Base-by-base conservation (phyloP, 2,329 filamentous ascomycete species). In the Periconia sp. region DNA sequence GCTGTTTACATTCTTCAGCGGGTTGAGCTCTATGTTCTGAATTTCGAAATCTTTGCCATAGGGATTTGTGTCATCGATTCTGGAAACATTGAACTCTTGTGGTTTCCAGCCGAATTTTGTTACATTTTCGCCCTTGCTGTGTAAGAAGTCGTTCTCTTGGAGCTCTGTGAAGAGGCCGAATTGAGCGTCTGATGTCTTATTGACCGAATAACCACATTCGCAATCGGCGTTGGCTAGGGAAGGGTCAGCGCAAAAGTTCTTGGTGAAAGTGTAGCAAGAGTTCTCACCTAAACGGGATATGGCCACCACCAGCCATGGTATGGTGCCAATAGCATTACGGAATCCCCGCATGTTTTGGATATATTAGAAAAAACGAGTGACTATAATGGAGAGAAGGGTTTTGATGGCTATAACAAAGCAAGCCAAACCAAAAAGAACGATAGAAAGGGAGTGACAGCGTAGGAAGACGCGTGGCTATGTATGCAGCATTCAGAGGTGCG, bases 131-230 rank as follows among this genome's bases (percentile, higher is more conserved):
- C 77, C 73, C 45, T 84, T 74, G 37, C 83, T 66, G 55, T 83
- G 82, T 2, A 85, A 75, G 66, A 92, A 92, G 73, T 92, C 86
- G 18, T 87, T 87, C 66, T 92, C 89, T 48, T 90, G 72, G 11
- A 85, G 67, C 55, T 92, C 85, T 2, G 87, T 90, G 69, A 89
- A 92, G 49, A 88, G 66, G 41, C 78, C 73, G 45, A 72, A 64
- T 7, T 63, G 53, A 3, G 67, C 59, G 27, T 74, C 72, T 44
- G 73, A 65, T n/a, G 76, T 78, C 40, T 78, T 72, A 55, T 76
- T 77, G 43, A 86, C 72, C 2, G 81, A 81, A 70, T 91, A 92
- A 48, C 89, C 90, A 67, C 90, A 93, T 63, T 89, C 83, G 74
- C 90, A 92, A 56, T 80, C 77, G 6, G 81, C 80, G 41, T 63